Conservation (phyloP, 1,284 basidiomycete species). For the Flammula alnicola region DNA sequence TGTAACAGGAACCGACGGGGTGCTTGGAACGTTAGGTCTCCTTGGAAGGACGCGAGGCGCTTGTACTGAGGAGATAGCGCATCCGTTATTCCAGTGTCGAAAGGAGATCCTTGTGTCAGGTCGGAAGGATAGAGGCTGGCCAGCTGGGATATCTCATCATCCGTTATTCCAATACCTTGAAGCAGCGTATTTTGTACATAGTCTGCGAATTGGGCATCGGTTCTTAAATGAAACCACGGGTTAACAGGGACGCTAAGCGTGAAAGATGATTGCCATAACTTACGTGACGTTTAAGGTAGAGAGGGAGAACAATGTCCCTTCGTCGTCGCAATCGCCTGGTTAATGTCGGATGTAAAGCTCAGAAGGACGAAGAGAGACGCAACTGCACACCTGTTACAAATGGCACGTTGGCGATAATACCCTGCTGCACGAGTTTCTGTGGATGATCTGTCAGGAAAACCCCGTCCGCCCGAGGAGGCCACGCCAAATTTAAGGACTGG, state of each 20-base stretch:
- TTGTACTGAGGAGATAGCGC: constrained; percentile 54
- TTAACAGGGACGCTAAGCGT: background rate
- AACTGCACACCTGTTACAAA: constrained; percentile 43
- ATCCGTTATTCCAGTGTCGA: constrained; percentile 47
- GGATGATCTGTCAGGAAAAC: constrained; percentile 49
- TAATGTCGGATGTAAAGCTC: constrained; percentile 4
- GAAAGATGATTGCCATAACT: constrained; percentile 14
- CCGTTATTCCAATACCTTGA: constrained; percentile 28
- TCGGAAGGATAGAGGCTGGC: constrained; percentile 46
- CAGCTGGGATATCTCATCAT: constrained; percentile 37
- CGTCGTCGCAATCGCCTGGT: constrained; percentile 48
- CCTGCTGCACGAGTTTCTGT: constrained; percentile 42
- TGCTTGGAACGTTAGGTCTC: constrained; percentile 57
- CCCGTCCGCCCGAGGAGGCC: constrained; percentile 56
- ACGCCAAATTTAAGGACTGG: constrained; percentile 44
- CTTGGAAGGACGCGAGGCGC: constrained; percentile 52
- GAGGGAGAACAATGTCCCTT: constrained; percentile 54
- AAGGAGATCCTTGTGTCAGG: constrained; percentile 52
- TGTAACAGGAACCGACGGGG: constrained; percentile 54
- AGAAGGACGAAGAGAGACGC: background rate
- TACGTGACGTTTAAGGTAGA: constrained; percentile 47
- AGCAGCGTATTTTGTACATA: constrained; percentile 43
- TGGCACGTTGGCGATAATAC: constrained; percentile 48
- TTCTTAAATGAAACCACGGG: constrained; percentile 9
- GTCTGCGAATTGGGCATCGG: constrained; percentile 36